phyloP scores from a whole-genome alignment of 371 early-diverging fungal genomes.

The Mortierella sp. region DNA sequence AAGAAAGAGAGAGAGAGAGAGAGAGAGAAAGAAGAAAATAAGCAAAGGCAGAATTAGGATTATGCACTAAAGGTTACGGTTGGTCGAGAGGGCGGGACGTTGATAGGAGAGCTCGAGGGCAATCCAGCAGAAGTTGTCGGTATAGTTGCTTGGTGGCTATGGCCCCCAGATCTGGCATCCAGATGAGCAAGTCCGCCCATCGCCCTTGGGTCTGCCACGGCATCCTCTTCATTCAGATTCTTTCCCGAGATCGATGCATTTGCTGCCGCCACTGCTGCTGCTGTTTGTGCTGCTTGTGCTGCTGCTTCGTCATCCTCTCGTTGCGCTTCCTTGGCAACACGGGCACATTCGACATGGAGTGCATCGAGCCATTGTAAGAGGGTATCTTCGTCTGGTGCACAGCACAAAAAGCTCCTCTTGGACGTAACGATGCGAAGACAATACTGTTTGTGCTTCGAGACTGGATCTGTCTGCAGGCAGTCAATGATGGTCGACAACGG shows the following conservation, averaged over 20 bases:
- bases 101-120: neutral
- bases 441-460: conserved; percentile 65
- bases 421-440: conserved; percentile 84
- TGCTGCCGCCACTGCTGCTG: too few relatives aligned
- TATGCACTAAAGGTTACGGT: conserved; percentile 37
- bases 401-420: conserved; percentile 77
- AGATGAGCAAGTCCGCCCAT: conserved; percentile 29
- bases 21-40: neutral
- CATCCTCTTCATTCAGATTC: conserved; percentile 12
- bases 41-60: neutral
- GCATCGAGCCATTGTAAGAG: conserved; percentile 77
- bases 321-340: conserved; percentile 60
- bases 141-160: too few relatives aligned
- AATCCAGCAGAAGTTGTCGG: neutral
- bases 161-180: neutral
- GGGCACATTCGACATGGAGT: conserved; percentile 60
- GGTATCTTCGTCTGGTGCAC: conserved; percentile 70
- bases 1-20: conserved; percentile 2
- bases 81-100: conserved; percentile 8
- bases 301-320: conserved; percentile 26
- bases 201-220: conserved; percentile 27
- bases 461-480: conserved; percentile 78
- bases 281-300: neutral
- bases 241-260: neutral
- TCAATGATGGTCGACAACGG: conserved; percentile 78